A percentile compares a stretch with the other conserved stretches of the same genome.
phyloP scores from a whole-genome alignment of 2,329 filamentous ascomycete genomes.

The Colletotrichum limetticola region DNA sequence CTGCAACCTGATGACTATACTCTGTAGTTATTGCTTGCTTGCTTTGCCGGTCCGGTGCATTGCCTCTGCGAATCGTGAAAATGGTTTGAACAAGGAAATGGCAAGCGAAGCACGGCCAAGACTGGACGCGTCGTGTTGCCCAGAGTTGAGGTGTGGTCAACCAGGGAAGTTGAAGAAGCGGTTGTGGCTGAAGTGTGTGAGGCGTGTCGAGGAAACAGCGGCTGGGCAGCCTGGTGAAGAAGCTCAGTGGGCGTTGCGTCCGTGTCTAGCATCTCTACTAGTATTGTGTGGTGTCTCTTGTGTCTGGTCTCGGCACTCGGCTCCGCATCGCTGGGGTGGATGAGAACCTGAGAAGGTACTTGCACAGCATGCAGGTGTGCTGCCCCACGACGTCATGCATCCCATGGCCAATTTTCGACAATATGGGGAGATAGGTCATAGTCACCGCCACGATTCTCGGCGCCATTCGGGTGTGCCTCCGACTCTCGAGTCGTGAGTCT shows the following conservation, averaged over 20 bases:
- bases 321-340: neutral
- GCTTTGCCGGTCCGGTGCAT: no score
- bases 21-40: no score
- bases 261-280: neutral
- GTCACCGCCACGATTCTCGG: conserved; percentile 19
- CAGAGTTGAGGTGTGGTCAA: neutral
- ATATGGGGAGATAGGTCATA: neutral
- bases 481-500: neutral
- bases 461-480: conserved; percentile 10
- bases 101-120: neutral
- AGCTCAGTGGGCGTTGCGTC: conserved; percentile 18
- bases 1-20: neutral
- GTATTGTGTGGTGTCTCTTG: conserved; percentile 2
- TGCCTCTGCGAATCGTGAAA: no score
- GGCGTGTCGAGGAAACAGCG: conserved; percentile 3
- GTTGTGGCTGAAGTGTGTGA: conserved; percentile 18
- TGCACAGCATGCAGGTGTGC: neutral
- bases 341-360: neutral
- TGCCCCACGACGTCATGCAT: conserved; percentile 30
- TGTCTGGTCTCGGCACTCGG: conserved; percentile 31
- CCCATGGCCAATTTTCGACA: conserved; percentile 14
- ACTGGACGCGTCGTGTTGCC: neutral
- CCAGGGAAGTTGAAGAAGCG: neutral
- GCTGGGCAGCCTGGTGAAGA: neutral
- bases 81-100: neutral